Evolutionary conservation across 768 basidiomycete genomes (phyloP).

Genomic region (Fomitopsis pulvina): DNA sequence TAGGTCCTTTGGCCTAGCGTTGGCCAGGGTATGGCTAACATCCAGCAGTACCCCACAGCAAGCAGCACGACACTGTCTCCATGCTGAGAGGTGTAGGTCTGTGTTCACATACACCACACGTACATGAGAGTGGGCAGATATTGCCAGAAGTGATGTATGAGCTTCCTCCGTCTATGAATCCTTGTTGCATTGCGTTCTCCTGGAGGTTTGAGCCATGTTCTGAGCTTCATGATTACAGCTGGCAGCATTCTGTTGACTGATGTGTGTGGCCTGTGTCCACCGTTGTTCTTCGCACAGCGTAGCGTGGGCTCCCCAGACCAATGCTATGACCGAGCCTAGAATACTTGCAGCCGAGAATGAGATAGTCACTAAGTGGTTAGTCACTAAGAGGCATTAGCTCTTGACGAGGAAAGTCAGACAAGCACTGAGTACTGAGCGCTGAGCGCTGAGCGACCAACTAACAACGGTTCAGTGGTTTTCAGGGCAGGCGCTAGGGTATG

Average conservation of each 20-base stretch:
- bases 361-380: too few species aligned
- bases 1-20: conserved; percentile 64
- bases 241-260: not conserved
- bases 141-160: conserved; percentile 27
- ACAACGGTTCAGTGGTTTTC: too few species aligned
- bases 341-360: too few species aligned
- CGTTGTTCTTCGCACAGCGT: too few species aligned
- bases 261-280: too few species aligned
- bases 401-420: too few species aligned
- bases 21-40: conserved; percentile 66
- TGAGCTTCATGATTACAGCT: not conserved
- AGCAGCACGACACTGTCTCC: conserved; percentile 48
- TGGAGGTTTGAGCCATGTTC: conserved; percentile 4
- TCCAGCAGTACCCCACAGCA: conserved; percentile 71
- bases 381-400: too few species aligned
- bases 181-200: conserved; percentile 27
- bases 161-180: conserved; percentile 39
- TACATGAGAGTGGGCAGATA: conserved; percentile 25
- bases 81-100: not conserved
- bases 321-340: too few species aligned
- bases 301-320: too few species aligned
- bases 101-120: not conserved
- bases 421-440: too few species aligned
- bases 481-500: too few species aligned
- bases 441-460: too few species aligned